Base-by-base conservation (phyloP, 306 rosid species). In the Lagenaria siceraria region DNA sequence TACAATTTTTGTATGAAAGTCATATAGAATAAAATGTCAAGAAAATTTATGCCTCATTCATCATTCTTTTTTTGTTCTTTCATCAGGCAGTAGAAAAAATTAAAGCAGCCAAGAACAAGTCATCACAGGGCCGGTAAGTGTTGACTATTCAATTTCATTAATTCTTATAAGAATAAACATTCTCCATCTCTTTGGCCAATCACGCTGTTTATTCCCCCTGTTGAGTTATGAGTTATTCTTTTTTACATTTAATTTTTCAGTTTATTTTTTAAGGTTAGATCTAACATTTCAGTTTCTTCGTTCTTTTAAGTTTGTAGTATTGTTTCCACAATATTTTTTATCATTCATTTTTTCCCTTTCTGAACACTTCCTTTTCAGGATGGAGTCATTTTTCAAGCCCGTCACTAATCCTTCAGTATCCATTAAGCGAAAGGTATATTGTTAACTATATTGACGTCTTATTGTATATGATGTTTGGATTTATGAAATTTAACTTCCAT, bases 371-470 rank as follows among this genome's bases (percentile, higher is more conserved):
- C 56, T 85, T 80, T 43, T 74, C 87, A 95, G 98, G 61, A 80
- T 95, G 80, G 98, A 95, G 71, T 92, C 98, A 51, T 95, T 95
- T 84, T 92, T 92, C 81, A 95, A 95, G 84, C 98, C 97, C 17
- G 64, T 82, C 18, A 87, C 84, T 21, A 92, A 82, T 72, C 54
- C 90, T 77, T 82, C 96, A 49, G 89, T 75, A 60, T 94, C 97
- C 25, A 82, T 85, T 76, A 95, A 95, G 82, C 87, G 97, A 75
- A 92, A 95, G 98, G 98, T 92, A 84, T 78, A 4, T 24, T 24
- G 31, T 22, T 22, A 21, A 8, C 46, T 21, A 36, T 66, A 36
- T 25, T 66, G 51, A 66, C 21, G 15, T 21, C 52, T 38, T 63
- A 62, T 17, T 65, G 24, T 65, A 10, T 68, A 10, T 68, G 35